Conservation (phyloP, 2,329 filamentous ascomycete species). For the Rutstroemia sp. region DNA sequence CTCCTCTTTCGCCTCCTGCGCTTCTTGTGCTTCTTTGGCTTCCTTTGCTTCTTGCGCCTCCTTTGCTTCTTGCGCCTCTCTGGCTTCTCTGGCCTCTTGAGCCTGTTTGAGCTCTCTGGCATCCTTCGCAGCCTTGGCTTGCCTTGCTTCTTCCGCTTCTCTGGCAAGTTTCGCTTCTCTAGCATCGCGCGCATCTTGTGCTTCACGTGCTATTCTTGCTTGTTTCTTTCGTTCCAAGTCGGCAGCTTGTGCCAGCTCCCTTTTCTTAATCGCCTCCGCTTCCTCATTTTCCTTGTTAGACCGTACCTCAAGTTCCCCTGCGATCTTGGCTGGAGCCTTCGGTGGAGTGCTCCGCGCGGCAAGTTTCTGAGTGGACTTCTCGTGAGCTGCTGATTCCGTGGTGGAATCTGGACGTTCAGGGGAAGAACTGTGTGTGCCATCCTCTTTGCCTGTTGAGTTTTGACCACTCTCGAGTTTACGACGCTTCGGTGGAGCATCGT, state of each 20-base stretch:
- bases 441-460: slow-evolving; percentile 16
- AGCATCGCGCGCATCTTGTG: slow-evolving; percentile 20
- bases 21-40: slow-evolving; percentile 13
- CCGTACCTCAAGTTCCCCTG: slow-evolving; percentile 20
- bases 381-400: slow-evolving; percentile 16
- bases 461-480: slow-evolving; percentile 43
- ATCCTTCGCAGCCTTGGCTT: slow-evolving; percentile 3
- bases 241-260: slow-evolving; percentile 19
- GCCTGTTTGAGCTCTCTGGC: slow-evolving; percentile 17
- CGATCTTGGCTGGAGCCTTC: neutral
- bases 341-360: neutral
- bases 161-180: slow-evolving; percentile 30
- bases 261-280: slow-evolving; percentile 26
- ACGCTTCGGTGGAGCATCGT: slow-evolving; percentile 46
- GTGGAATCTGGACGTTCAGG: slow-evolving; percentile 20
- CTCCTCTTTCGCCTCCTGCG: slow-evolving; percentile 12
- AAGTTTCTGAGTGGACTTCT: slow-evolving; percentile 7
- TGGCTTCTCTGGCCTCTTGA: slow-evolving; percentile 14
- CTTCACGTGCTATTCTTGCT: slow-evolving; percentile 15
- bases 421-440: slow-evolving; percentile 21
- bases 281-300: slow-evolving; percentile 29
- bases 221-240: slow-evolving; percentile 23
- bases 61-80: slow-evolving; percentile 13
- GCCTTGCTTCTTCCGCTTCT: slow-evolving; percentile 20
- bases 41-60: slow-evolving; percentile 29